Percentiles rank a stretch among this genome's conserved stretches.
Conservation (phyloP, 768 basidiomycete species). For the Leucosporidium yakuticum region DNA sequence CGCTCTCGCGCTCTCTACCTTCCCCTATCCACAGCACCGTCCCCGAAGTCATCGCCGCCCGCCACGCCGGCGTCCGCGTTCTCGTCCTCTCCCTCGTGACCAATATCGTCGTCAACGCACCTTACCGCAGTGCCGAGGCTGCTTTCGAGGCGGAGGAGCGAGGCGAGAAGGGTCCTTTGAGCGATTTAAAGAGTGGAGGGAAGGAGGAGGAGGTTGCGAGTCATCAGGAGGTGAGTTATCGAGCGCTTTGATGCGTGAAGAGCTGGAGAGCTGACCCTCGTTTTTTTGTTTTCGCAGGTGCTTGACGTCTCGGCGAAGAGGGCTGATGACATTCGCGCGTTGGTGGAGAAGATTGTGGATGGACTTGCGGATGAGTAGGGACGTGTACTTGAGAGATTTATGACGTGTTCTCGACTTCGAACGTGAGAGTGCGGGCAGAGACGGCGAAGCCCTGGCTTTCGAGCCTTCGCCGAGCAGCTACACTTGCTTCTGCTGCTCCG, state of each 20-base stretch:
- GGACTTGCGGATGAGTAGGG: too few species aligned
- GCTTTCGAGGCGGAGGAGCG: conserved; percentile 67
- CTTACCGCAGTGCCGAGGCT: conserved; percentile 61
- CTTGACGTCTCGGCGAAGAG: conserved; percentile 60
- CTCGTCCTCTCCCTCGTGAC: conserved; percentile 74
- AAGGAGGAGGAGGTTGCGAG: conserved; percentile 28
- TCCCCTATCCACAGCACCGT: conserved; percentile 50
- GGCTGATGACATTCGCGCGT: conserved; percentile 62
- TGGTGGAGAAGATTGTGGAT: conserved; percentile 61
- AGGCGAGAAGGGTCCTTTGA: too few species aligned
- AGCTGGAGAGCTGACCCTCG: conserved; percentile 49
- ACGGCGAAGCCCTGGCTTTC: too few species aligned
- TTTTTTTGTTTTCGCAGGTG: conserved; percentile 52
- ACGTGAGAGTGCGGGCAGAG: too few species aligned
- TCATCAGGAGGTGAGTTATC: conserved; percentile 32
- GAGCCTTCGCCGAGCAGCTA: too few species aligned
- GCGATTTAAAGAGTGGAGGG: conserved; percentile 49
- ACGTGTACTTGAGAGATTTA: too few species aligned
- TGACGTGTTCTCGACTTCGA: too few species aligned
- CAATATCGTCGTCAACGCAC: conserved; percentile 71
- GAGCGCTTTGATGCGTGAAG: neutral
- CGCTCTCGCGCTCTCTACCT: neutral
- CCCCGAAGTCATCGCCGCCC: conserved; percentile 75
- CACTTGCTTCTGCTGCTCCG: too few species aligned
- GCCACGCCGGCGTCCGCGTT: conserved; percentile 19